Conservation (phyloP, 345 rosid species). For the Euphorbia lathyris region DNA sequence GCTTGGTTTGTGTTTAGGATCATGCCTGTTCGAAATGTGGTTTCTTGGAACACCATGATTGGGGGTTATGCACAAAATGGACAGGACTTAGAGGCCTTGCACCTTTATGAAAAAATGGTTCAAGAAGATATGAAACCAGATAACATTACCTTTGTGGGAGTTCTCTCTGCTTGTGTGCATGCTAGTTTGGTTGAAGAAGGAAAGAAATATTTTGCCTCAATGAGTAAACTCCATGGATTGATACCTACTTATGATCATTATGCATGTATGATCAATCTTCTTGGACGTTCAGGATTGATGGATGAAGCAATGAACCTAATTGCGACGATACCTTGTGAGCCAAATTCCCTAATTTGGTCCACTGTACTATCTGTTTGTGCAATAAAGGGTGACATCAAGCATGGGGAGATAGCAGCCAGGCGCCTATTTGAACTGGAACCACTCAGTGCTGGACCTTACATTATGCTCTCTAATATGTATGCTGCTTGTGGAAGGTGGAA, state of each 20-base stretch:
- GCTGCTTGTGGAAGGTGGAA: conserved; percentile 58
- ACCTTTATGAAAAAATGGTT: conserved; percentile 45
- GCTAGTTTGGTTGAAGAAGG: conserved; percentile 50
- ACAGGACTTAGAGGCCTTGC: conserved; percentile 47
- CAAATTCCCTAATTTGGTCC: conserved; percentile 52
- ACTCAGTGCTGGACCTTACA: conserved; percentile 50
- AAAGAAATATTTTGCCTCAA: conserved; percentile 45
- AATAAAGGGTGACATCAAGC: conserved; percentile 34
- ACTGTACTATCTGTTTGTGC: conserved; percentile 47
- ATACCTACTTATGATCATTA: conserved; percentile 45
- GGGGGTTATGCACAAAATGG: conserved; percentile 57
- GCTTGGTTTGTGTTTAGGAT: conserved; percentile 38
- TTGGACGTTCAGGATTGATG: conserved; percentile 46
- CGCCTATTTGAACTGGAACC: conserved; percentile 48
- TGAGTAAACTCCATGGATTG: conserved; percentile 36
- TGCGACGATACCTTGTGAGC: conserved; percentile 39
- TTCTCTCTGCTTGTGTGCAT: conserved; percentile 59
- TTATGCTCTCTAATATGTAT: conserved; percentile 57
- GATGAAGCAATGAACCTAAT: conserved; percentile 44
- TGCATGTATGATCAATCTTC: conserved; percentile 52
- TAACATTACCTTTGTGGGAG: conserved; percentile 43
- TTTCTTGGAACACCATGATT: conserved; percentile 62
- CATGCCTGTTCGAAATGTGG: conserved; percentile 41
- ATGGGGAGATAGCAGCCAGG: conserved; percentile 55
- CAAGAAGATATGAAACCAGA: conserved; percentile 47